phyloP scores from a whole-genome alignment of 2,329 filamentous ascomycete species.

The Sordariomycetes sp. region DNA sequence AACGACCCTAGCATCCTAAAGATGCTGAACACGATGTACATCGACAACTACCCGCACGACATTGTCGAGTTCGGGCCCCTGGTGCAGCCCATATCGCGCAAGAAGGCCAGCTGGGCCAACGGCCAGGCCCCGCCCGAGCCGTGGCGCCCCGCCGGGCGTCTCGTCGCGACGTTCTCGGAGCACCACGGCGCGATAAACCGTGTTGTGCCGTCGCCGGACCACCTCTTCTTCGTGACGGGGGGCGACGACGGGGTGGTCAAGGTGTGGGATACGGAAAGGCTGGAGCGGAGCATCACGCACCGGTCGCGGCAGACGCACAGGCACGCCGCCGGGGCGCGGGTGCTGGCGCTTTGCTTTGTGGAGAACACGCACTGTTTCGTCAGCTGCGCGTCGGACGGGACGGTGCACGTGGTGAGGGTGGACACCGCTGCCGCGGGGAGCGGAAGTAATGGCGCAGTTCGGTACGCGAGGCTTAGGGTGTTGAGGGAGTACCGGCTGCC shows the following conservation, averaged over 20 bases:
- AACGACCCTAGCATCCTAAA: constrained; percentile 56
- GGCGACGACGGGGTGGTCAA: constrained; percentile 86
- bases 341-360: constrained; percentile 78
- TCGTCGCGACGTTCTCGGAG: constrained; percentile 82
- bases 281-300: constrained; percentile 85
- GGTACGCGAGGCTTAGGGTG: constrained; percentile 66
- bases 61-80: constrained; percentile 64
- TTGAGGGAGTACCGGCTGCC: constrained; percentile 73
- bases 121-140: constrained; percentile 27
- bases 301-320: constrained; percentile 76
- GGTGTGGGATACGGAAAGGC: constrained; percentile 80
- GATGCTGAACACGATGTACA: constrained; percentile 76
- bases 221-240: constrained; percentile 86
- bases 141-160: constrained; percentile 73
- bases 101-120: constrained; percentile 34
- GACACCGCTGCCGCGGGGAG: constrained; percentile 26
- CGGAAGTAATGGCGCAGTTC: constrained; percentile 31
- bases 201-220: constrained; percentile 73
- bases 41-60: constrained; percentile 55
- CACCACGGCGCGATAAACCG: constrained; percentile 74
- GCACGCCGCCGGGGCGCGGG: constrained; percentile 56
- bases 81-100: constrained; percentile 54
- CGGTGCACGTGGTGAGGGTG: constrained; percentile 80
- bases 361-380: constrained; percentile 91
- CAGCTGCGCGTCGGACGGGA: constrained; percentile 81